phyloP scores from a whole-genome alignment of 1,284 basidiomycete genomes.

The Ceratobasidium papillatum region DNA sequence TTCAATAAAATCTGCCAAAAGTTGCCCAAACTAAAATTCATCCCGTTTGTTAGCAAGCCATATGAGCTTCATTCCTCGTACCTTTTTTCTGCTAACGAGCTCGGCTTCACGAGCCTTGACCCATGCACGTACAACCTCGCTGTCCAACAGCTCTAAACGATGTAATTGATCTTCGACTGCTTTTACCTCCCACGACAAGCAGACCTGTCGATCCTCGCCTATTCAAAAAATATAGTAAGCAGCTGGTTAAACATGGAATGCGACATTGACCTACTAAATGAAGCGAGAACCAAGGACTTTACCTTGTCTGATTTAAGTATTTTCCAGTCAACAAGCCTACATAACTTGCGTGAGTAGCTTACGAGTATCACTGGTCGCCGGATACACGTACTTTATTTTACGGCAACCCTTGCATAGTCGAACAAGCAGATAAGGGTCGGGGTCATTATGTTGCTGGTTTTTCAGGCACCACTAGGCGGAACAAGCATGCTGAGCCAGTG shows the following conservation, averaged over 20 bases:
- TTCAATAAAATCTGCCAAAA: too few species aligned
- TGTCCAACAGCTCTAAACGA: not conserved
- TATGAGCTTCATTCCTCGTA: too few species aligned
- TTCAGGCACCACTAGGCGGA: not conserved
- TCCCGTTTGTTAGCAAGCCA: too few species aligned
- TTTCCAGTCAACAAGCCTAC: not conserved
- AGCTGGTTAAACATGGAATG: not conserved
- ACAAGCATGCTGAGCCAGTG: not conserved
- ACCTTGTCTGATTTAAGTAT: not conserved
- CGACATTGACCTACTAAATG: not conserved
- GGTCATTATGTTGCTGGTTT: not conserved
- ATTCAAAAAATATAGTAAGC: not conserved
- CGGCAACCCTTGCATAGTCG: not conserved
- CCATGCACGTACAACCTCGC: not conserved
- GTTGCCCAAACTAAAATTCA: too few species aligned
- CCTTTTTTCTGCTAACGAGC: not conserved
- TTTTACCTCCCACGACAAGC: not conserved
- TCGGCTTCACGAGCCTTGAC: not conserved
- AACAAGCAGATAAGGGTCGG: not conserved
- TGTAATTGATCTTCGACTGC: not conserved
- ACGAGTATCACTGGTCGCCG: not conserved
- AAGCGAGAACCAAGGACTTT: not conserved
- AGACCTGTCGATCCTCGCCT: not conserved
- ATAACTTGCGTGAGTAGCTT: not conserved
- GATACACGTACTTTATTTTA: not conserved